phyloP scores from a whole-genome alignment of 1,284 basidiomycete species.

The Melampsora americana region DNA sequence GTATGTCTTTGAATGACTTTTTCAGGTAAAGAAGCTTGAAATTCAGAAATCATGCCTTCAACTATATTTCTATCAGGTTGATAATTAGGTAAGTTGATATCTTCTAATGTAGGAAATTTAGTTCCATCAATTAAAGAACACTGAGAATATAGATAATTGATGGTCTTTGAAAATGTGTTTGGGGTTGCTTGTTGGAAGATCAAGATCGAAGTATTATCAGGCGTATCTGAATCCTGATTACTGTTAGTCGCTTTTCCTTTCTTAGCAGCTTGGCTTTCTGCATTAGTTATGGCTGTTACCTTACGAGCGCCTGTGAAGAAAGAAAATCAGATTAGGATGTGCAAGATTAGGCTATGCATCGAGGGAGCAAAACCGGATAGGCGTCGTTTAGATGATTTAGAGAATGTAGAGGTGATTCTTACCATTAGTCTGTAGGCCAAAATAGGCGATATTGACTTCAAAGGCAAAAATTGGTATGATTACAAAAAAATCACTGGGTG shows the following conservation, averaged over 20 bases:
- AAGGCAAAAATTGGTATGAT: constrained; percentile 37
- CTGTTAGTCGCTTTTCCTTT: neutral
- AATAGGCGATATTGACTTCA: constrained; percentile 32
- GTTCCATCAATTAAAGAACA: constrained; percentile 1
- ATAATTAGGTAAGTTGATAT: constrained; percentile 14
- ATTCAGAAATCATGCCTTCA: constrained; percentile 12
- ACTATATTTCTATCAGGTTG: constrained; percentile 1
- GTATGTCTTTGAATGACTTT: constrained; percentile 16
- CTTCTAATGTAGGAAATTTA: neutral
- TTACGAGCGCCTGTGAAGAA: constrained; percentile 12
- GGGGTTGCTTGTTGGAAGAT: neutral
- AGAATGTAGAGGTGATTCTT: neutral
- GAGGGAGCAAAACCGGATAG: neutral
- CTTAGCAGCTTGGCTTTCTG: neutral
- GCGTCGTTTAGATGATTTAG: neutral
- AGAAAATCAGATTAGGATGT: neutral
- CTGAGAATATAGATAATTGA: constrained; percentile 15
- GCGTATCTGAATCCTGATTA: neutral
- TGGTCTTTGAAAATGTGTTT: neutral
- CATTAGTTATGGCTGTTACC: neutral
- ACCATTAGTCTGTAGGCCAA: constrained; percentile 27
- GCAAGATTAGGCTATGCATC: neutral
- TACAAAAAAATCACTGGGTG: constrained; percentile 18
- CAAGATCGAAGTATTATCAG: neutral
- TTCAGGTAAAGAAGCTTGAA: constrained; percentile 2